Percentiles rank a stretch among this genome's conserved stretches.
phyloP scores from a whole-genome alignment of 192 early-diverging fungal genomes.

The Coemansia sp. region DNA sequence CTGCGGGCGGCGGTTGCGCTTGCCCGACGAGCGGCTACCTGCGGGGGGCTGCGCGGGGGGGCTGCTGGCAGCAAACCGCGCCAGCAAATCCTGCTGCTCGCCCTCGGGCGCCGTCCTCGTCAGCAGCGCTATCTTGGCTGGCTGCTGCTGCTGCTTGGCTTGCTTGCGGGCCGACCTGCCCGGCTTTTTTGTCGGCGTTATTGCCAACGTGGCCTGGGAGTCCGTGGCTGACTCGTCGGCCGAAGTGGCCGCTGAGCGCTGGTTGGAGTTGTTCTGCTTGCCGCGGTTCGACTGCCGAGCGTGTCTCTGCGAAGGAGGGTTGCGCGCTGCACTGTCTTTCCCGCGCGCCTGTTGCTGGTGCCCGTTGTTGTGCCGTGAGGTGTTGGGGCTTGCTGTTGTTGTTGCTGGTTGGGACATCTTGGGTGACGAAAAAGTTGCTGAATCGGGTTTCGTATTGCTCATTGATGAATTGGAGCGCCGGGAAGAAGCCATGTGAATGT shows the following conservation, averaged over 20 bases:
- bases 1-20: constrained; percentile 26
- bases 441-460: constrained; percentile 17
- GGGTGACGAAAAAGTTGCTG: constrained; percentile 1
- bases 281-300: constrained; percentile 14
- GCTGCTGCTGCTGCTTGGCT: background rate
- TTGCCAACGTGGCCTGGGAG: background rate
- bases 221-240: background rate
- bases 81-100: constrained; percentile 29
- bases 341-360: background rate
- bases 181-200: constrained; percentile 24
- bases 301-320: constrained; percentile 11
- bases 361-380: constrained; percentile 1
- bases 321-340: background rate
- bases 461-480: constrained; percentile 2
- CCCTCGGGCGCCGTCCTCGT: constrained; percentile 14
- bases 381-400: background rate
- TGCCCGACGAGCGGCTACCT: background rate
- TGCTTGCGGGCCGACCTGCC: constrained; percentile 5
- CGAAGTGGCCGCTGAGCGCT: constrained; percentile 4
- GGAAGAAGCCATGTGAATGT: background rate
- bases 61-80: constrained; percentile 1
- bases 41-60: background rate
- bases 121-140: constrained; percentile 20
- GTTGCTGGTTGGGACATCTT: background rate
- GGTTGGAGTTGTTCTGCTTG: constrained; percentile 43